phyloP scores from a whole-genome alignment of 257 asterid species.

The Solanum clarkiae region DNA sequence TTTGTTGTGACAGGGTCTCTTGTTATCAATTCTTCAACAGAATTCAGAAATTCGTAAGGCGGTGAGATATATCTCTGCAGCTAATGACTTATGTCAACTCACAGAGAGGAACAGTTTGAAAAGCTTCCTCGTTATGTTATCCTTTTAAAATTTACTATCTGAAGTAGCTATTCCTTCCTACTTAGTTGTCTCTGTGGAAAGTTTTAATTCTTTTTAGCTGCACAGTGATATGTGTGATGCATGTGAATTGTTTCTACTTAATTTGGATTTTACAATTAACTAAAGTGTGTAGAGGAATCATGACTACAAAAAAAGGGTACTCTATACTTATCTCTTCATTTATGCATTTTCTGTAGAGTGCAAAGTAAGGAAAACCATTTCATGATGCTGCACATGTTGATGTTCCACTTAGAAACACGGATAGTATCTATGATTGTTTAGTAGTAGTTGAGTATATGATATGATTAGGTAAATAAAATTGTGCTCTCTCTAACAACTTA shows the following conservation, averaged over 20 bases:
- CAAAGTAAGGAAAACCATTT: neutral
- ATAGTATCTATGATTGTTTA: neutral
- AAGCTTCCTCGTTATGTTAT: neutral
- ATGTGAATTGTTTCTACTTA: neutral
- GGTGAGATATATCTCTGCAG: conserved; percentile 34
- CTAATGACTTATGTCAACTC: neutral
- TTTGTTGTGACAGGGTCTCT: conserved; percentile 55
- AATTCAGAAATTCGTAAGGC: conserved; percentile 84
- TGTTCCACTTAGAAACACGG: neutral
- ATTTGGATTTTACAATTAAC: neutral
- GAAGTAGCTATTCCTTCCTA: neutral
- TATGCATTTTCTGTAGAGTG: neutral
- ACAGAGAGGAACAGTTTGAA: neutral
- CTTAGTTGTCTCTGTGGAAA: neutral
- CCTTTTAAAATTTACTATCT: neutral
- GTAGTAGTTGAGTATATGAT: neutral
- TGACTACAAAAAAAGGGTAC: neutral
- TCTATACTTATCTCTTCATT: neutral
- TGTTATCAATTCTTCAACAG: conserved; percentile 83
- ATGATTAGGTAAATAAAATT: neutral
- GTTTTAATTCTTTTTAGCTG: neutral
- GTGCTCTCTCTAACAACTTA: too few species aligned
- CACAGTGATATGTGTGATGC: neutral
- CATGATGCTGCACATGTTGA: neutral
- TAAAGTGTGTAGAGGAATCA: neutral